These are phyloP conservation scores for Hanseniaspora lachancei DNA, from an alignment of 805 yeast genomes.

Conservation along the genomic window DNA sequence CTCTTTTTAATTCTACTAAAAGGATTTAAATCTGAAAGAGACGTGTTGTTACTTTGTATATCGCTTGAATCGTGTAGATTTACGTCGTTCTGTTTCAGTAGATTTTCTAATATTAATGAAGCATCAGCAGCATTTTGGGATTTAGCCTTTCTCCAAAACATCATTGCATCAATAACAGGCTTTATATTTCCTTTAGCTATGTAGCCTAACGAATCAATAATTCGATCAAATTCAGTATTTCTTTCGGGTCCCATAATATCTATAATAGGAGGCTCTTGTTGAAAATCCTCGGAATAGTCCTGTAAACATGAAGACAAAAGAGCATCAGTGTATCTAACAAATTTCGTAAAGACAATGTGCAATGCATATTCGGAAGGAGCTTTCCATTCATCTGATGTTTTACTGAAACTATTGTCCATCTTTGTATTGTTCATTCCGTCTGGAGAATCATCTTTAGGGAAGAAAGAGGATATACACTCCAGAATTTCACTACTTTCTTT, in stretches of 20 bases:
- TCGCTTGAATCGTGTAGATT: neutral
- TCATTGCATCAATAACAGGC: conserved; percentile 91
- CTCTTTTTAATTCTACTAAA: neutral
- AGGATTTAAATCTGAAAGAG: neutral
- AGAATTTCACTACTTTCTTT: neutral
- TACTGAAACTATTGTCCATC: conserved; percentile 13
- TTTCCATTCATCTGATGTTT: conserved; percentile 38
- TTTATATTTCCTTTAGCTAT: conserved; percentile 83
- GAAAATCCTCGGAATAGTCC: conserved; percentile 37
- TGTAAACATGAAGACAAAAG: conserved; percentile 62
- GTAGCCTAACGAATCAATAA: conserved; percentile 74
- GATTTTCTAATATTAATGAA: conserved; percentile 38
- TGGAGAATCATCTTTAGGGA: neutral
- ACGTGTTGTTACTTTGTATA: neutral
- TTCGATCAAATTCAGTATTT: conserved; percentile 75
- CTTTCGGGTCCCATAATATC: conserved; percentile 72
- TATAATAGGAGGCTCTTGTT: conserved; percentile 62
- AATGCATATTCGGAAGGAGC: conserved; percentile 81
- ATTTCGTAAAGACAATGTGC: conserved; percentile 88
- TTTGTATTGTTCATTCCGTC: neutral
- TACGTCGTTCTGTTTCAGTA: conserved; percentile 27
- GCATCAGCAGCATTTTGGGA: conserved; percentile 69
- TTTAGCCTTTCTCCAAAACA: conserved; percentile 95
- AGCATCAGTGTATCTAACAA: conserved; percentile 84
- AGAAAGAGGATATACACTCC: neutral